A percentile compares a stretch with the other conserved stretches of the same genome.
These are phyloP conservation scores for Mycena indigotica DNA, from an alignment of 768 basidiomycete genomes.

Conservation along the genomic window DNA sequence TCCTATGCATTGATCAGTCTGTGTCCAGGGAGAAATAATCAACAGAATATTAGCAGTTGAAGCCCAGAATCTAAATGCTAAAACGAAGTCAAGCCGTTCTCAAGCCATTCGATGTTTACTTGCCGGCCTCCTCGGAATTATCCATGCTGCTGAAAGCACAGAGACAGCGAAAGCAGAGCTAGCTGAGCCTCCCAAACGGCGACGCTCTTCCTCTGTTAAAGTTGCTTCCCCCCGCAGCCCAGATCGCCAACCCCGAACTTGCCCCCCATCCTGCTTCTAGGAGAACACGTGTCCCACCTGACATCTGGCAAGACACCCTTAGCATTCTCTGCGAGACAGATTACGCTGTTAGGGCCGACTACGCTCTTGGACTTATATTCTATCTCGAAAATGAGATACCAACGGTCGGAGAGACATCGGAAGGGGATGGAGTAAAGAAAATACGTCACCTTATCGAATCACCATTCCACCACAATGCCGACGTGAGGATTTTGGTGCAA, in stretches of 20 bases:
- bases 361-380: conserved; percentile 69
- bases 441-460: conserved; percentile 50
- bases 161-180: conserved; percentile 30
- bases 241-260: conserved; percentile 32
- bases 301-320: conserved; percentile 90
- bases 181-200: conserved; percentile 26
- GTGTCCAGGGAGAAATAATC: conserved; percentile 69
- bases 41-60: conserved; percentile 73
- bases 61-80: conserved; percentile 54
- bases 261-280: conserved; percentile 41
- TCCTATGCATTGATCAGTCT: conserved; percentile 5
- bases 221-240: conserved; percentile 27
- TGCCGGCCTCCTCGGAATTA: conserved; percentile 68
- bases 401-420: conserved; percentile 54
- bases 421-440: conserved; percentile 50
- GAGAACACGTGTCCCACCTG: conserved; percentile 71
- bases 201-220: conserved; percentile 25
- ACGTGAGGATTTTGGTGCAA: conserved; percentile 51
- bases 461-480: conserved; percentile 47
- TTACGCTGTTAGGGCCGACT: conserved; percentile 77
- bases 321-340: conserved; percentile 81
- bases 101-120: conserved; percentile 73
- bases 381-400: conserved; percentile 80
- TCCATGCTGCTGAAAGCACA: conserved; percentile 60
- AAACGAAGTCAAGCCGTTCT: conserved; percentile 49